Evolutionary conservation across 345 rosid species (phyloP).

Genomic region (Aurinia saxatilis): DNA sequence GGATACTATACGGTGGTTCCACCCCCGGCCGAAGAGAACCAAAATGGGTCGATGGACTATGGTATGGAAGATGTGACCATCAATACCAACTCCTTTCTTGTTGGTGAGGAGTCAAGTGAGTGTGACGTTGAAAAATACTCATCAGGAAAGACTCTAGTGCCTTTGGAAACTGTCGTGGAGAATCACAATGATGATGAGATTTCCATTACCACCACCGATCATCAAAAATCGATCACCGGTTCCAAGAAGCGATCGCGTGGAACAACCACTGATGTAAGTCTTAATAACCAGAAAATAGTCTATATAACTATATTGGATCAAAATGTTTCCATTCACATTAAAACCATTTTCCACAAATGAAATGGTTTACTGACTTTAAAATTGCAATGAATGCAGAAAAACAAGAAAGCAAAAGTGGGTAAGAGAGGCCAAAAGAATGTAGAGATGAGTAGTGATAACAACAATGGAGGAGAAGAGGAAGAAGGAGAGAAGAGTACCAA

Average conservation of each 20-base stretch:
- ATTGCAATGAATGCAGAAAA: constrained; percentile 36
- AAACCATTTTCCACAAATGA: not conserved
- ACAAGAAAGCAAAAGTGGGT: constrained; percentile 34
- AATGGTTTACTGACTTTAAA: not conserved
- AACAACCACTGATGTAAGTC: constrained; percentile 46
- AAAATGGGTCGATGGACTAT: constrained; percentile 34
- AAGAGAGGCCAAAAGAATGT: constrained; percentile 38
- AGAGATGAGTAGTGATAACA: constrained; percentile 33
- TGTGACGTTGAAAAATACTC: constrained; percentile 36
- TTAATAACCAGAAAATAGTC: too few relatives aligned
- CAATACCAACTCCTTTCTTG: constrained; percentile 40
- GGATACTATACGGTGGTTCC: constrained; percentile 17
- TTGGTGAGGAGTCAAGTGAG: constrained; percentile 35
- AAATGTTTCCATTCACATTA: not conserved
- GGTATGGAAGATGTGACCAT: constrained; percentile 36
- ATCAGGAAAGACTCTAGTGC: constrained; percentile 14
- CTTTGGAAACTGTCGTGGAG: constrained; percentile 26
- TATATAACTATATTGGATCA: not conserved
- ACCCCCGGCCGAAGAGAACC: constrained; percentile 28
- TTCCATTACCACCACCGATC: constrained; percentile 23
- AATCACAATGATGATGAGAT: constrained; percentile 19
- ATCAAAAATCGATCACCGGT: constrained; percentile 28
- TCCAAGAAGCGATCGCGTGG: constrained; percentile 53
- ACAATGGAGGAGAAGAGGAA: constrained; percentile 25
- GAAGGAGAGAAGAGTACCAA: constrained; percentile 9